A percentile compares a stretch with the other conserved stretches of the same genome.
These are phyloP conservation scores for Amaranthus hypochondriacus DNA, from an alignment of 148 eudicot species.

Conservation along the genomic window DNA sequence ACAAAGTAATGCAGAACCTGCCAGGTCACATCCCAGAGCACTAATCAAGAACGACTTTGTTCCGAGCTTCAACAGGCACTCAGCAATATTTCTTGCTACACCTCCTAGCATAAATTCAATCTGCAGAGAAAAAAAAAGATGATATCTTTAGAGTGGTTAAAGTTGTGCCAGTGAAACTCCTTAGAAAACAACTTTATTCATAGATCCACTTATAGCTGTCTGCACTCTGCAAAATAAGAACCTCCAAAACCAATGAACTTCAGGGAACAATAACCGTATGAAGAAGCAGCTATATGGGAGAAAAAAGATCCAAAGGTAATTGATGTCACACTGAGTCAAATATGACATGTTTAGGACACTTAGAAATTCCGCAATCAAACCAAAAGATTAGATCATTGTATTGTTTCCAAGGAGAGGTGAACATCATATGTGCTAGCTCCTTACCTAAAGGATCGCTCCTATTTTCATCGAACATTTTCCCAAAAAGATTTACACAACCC, in stretches of 20 bases:
- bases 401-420: neutral
- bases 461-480: neutral
- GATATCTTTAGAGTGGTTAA: neutral
- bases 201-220: neutral
- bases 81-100: slow-evolving; percentile 91
- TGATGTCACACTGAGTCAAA: neutral
- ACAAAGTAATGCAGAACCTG: slow-evolving; percentile 45
- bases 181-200: neutral
- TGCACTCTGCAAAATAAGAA: neutral
- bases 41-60: slow-evolving; percentile 66
- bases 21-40: slow-evolving; percentile 75
- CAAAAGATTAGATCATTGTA: neutral
- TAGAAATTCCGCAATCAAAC: neutral
- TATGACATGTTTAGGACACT: neutral
- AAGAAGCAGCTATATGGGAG: neutral
- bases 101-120: slow-evolving; percentile 70
- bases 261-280: neutral
- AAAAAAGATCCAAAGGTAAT: neutral
- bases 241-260: neutral
- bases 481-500: neutral
- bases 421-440: neutral
- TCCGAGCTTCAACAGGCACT: slow-evolving; percentile 85
- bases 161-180: neutral
- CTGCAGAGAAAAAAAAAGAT: slow-evolving; percentile 30
- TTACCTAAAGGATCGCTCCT: neutral